Evolutionary conservation across 331 rosid species (phyloP).

Genomic region (Rhamnella rubrinervis): DNA sequence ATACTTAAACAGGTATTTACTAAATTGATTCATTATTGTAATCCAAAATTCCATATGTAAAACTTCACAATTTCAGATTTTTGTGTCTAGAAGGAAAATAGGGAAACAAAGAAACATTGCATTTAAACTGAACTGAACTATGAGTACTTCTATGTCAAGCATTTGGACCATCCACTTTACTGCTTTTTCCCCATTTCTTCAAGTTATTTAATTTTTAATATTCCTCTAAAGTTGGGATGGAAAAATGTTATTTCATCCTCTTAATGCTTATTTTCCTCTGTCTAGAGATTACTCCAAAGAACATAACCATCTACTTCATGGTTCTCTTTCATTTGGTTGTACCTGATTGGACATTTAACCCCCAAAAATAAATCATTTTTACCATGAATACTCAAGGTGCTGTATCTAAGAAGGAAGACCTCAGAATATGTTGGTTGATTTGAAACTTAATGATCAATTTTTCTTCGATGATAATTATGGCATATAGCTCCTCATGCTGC

Average conservation of each 20-base stretch:
- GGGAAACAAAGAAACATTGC: neutral
- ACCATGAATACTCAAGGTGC: no score
- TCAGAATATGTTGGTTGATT: neutral
- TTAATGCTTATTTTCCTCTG: neutral
- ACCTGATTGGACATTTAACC: neutral
- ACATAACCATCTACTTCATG: no score
- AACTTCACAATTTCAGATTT: neutral
- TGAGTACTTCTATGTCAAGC: no score
- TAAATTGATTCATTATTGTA: slow-evolving; percentile 20
- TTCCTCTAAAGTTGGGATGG: no score
- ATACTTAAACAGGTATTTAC: slow-evolving; percentile 76
- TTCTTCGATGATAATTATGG: neutral
- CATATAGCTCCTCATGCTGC: neutral
- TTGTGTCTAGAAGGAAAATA: neutral
- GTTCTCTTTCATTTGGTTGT: no score
- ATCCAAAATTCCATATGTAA: neutral
- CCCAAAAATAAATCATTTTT: neutral
- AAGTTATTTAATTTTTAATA: neutral
- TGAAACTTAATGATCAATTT: neutral
- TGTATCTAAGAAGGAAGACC: neutral
- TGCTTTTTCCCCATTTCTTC: neutral
- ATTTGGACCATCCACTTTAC: neutral
- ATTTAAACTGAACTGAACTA: no score
- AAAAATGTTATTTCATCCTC: neutral
- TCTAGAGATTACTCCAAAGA: neutral